Evolutionary conservation across 192 early-diverging fungal species (phyloP).

Genomic region (Spizellomyces sp.): DNA sequence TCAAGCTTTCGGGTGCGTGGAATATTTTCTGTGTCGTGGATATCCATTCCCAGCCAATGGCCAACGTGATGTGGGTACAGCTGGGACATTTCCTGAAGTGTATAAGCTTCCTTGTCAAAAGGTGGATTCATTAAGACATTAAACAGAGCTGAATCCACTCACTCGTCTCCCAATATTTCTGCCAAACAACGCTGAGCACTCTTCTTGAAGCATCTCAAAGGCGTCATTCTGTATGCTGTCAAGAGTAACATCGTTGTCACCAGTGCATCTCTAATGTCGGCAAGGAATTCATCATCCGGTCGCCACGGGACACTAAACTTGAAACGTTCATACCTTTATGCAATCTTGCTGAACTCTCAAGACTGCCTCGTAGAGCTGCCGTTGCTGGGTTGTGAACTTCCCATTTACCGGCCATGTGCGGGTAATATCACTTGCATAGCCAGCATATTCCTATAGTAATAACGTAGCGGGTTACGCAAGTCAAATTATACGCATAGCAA

Average conservation of each 20-base stretch:
- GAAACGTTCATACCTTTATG: conserved; percentile 47
- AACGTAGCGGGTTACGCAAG: neutral
- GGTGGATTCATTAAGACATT: no score
- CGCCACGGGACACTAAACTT: neutral
- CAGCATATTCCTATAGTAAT: conserved; percentile 67
- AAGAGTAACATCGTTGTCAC: conserved; percentile 57
- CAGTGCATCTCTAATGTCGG: conserved; percentile 44
- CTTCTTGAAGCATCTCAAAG: conserved; percentile 66
- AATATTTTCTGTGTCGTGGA: conserved; percentile 85
- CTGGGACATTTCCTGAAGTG: conserved; percentile 69
- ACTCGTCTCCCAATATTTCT: conserved; percentile 11
- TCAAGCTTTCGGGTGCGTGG: conserved; percentile 70
- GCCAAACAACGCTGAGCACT: conserved; percentile 67
- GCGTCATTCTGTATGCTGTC: conserved; percentile 83
- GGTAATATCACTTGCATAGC: conserved; percentile 91
- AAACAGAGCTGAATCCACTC: neutral
- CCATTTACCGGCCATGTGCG: conserved; percentile 93
- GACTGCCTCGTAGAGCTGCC: conserved; percentile 82
- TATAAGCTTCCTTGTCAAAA: neutral
- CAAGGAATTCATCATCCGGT: neutral
- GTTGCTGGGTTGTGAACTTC: conserved; percentile 77
- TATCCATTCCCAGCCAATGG: conserved; percentile 93
- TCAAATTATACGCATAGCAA: neutral
- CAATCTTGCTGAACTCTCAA: conserved; percentile 82
- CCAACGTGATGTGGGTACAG: conserved; percentile 95